Evolutionary conservation across 2,329 filamentous ascomycete genomes (phyloP).

Genomic region (Trichoderma cornu-damae): DNA sequence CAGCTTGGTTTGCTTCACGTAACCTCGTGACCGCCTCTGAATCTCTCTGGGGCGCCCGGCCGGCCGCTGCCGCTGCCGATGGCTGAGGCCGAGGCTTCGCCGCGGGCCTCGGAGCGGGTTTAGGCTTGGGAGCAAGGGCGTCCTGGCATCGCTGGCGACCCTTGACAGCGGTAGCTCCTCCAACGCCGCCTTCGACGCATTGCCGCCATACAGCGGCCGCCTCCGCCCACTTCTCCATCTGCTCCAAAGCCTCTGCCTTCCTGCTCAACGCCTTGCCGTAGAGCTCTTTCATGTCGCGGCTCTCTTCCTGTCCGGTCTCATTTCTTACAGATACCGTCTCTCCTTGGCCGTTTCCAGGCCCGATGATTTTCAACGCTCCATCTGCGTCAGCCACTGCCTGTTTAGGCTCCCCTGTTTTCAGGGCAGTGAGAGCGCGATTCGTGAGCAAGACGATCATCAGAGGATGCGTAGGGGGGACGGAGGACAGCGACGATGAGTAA

Average conservation of each 20-base stretch:
- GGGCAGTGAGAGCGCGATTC: constrained; percentile 81
- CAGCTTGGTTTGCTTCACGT: constrained; percentile 76
- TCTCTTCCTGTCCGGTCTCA: constrained; percentile 51
- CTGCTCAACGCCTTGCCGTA: constrained; percentile 90
- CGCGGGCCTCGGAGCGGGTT: constrained; percentile 42
- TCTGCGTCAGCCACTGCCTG: constrained; percentile 82
- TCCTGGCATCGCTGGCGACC: constrained; percentile 87
- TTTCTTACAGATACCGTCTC: constrained; percentile 69
- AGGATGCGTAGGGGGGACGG: constrained; percentile 73
- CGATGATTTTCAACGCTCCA: constrained; percentile 72
- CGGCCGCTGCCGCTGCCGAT: constrained; percentile 30
- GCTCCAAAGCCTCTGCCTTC: constrained; percentile 91
- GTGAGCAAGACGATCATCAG: constrained; percentile 83
- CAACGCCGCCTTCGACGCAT: constrained; percentile 78
- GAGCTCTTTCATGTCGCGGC: constrained; percentile 85
- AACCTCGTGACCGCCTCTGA: constrained; percentile 77
- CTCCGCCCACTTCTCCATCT: constrained; percentile 90
- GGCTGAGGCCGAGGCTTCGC: constrained; percentile 44
- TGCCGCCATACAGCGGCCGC: constrained; percentile 74
- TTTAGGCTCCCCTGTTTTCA: constrained; percentile 91
- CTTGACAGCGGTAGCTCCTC: constrained; percentile 77
- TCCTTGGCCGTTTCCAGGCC: constrained; percentile 68
- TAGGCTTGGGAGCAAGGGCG: constrained; percentile 67
- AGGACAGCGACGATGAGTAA: constrained; percentile 71
- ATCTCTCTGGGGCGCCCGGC: constrained; percentile 44